Evolutionary conservation across 768 basidiomycete genomes (phyloP), one percentile per base, ranked within the genome.

Genomic region (Boletus reticulatus): DNA sequence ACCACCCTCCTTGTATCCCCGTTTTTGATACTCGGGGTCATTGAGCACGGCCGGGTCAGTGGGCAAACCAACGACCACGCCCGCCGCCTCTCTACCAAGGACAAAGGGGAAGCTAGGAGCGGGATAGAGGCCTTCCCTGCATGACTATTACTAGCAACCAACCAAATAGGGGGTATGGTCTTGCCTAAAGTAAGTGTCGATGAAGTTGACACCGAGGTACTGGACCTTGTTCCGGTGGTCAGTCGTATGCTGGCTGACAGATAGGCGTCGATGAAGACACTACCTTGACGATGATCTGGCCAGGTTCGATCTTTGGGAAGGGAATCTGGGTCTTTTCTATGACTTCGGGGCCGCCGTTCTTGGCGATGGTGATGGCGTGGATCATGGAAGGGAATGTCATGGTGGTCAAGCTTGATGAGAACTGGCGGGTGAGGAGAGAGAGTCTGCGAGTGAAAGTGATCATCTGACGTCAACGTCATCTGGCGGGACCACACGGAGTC

Each of bases 191-290:
- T 97, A 95, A 43, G 84, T 85, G 67, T 91, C 89, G 66, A 89
- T 92, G 68, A 89, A 97, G 75, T 97, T 97, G 63, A 96, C 80
- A 8, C 91, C 92, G 10, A 79, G 74, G 62, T 85, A 93, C 61
- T 91, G 83, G 22, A 85, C 77, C 88, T 88, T 64, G 46, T 36
- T 49, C 16, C 16, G 9, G 16, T 34, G 11, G 48, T 62, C 20
- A 57, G 59, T 39, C 10, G 8, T 13, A 17, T 14, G 19, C 27
- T 13, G 14, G 29, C 8, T 27, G 31, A n/a, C 12, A 1, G 43
- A n/a, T 6, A 27, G 29, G n/a, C 6, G 39, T 43, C 2, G 9
- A 36, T 36, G 34, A 36, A 36, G 50, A 37, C 4, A 13, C 31
- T 50, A 73, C 72, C 67, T 73, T 72, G 12, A 72, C 75, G 75